Conservation (phyloP, 768 basidiomycete genomes). For the Arthromyces matolae region DNA sequence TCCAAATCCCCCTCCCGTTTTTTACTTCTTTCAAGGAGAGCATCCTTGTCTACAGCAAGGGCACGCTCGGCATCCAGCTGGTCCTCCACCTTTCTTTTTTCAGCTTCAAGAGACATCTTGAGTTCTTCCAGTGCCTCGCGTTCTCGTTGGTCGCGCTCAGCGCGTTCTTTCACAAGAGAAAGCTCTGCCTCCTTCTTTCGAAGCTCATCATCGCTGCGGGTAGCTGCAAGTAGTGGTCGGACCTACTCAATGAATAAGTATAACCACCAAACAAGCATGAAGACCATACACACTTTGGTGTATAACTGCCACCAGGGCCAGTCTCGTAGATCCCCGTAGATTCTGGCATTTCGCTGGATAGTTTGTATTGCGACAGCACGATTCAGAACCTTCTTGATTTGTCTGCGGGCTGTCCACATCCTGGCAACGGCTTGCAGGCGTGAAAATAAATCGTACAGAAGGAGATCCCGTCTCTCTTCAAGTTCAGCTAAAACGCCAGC, state of each 20-base stretch:
- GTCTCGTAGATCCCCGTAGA: constrained; percentile 85
- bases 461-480: constrained; percentile 84
- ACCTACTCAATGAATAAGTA: constrained; percentile 45
- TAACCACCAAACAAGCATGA: neutral
- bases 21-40: constrained; percentile 78
- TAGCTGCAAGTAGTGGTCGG: constrained; percentile 88
- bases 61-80: constrained; percentile 80
- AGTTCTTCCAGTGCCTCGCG: constrained; percentile 72
- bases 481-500: constrained; percentile 95
- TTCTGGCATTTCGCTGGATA: constrained; percentile 89
- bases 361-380: constrained; percentile 87
- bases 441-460: constrained; percentile 88
- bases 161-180: constrained; percentile 72
- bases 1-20: constrained; percentile 80
- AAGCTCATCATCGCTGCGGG: constrained; percentile 88
- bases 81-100: constrained; percentile 79
- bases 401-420: constrained; percentile 81
- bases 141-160: constrained; percentile 83
- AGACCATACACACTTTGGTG: constrained; percentile 64
- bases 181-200: constrained; percentile 85
- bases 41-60: constrained; percentile 79
- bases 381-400: constrained; percentile 93
- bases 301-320: constrained; percentile 99
- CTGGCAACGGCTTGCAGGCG: constrained; percentile 82
- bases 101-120: constrained; percentile 78